Conservation (phyloP, 805 yeast genomes). For the Wickerhamomyces kurtzmanii region DNA sequence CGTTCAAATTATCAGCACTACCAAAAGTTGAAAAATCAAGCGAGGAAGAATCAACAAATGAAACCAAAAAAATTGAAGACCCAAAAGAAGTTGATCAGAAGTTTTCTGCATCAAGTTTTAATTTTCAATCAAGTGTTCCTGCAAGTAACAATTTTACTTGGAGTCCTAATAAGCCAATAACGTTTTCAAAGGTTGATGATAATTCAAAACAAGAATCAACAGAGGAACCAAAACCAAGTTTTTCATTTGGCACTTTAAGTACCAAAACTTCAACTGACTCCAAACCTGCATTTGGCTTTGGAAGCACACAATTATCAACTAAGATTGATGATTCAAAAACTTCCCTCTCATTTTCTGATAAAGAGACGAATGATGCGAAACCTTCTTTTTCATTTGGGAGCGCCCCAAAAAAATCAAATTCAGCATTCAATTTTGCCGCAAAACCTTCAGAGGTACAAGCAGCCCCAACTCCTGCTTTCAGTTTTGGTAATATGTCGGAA, state of each 20-base stretch:
- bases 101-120: not conserved
- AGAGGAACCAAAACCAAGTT: constrained; percentile 14
- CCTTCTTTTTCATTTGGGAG: constrained; percentile 15
- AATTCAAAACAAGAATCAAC: constrained; percentile 1
- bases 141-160: constrained; percentile 12
- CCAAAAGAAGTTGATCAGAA: constrained; percentile 3
- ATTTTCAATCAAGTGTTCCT: constrained; percentile 3
- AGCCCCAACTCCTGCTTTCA: constrained; percentile 1
- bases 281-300: constrained; percentile 17
- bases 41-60: constrained; percentile 2
- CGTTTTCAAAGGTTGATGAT: constrained; percentile 4
- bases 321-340: constrained; percentile 5
- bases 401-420: constrained; percentile 2
- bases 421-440: constrained; percentile 12
- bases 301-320: constrained; percentile 3
- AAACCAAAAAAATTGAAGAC: constrained; percentile 3
- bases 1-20: constrained; percentile 20
- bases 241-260: constrained; percentile 13
- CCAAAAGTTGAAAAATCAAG: constrained; percentile 1
- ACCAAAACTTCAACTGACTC: constrained; percentile 1
- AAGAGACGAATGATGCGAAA: constrained; percentile 3
- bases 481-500: constrained; percentile 1
- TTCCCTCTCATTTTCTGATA: constrained; percentile 14
- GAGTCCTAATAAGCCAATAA: constrained; percentile 14
- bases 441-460: not conserved